Evolutionary conservation across 305 asterid genomes (phyloP), one percentile per base, ranked within the genome.

Genomic region (Fraxinus sp.): DNA sequence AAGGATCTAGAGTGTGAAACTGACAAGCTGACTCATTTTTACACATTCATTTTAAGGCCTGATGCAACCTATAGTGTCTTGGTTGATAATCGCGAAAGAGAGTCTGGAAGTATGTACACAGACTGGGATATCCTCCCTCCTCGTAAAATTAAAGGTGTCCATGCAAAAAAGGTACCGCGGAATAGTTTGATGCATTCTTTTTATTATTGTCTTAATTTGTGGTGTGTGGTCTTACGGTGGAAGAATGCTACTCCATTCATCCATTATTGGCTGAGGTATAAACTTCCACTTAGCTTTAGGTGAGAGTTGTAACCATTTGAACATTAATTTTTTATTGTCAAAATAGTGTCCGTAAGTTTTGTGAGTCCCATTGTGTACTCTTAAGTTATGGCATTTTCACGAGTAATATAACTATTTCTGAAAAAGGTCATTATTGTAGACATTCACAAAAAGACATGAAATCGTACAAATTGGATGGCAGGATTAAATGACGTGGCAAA

Each of bases 111-210:
- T 90, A 88, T 95, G 91, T 95, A 95, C 84, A 90, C 94, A 16
- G 99, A 95, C 88, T 95, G 99, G 99, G 99, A 95, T 85, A 95
- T 95, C 83, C 90, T 95, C 46, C 99, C 99, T 76, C 99, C 99
- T 7, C 97, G 95, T 44, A 95, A 95, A 87, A 90, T 95, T 82
- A 95, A 94, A 90, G 97, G 86, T 5, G 90, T 91, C 80, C 86
- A 90, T 78, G 98, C 98, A 16, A 95, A 94, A 88, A 95, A 93
- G 99, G 98, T 95, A 18, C 68, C 3, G 26, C 7, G 10, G 68
- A 57, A 57, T 57, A 57, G 28, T 57, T 18, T 57, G 68, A 57
- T 57, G 68, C 68, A 57, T 49, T 57, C 68, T 18, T 22, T 57
- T 55, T 18, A 5, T 57, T 57, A 18, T 18, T 57, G 68, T 16